A percentile compares a stretch with the other conserved stretches of the same genome.
phyloP scores from a whole-genome alignment of 2,329 filamentous ascomycete species.

The Colletotrichum tanaceti region DNA sequence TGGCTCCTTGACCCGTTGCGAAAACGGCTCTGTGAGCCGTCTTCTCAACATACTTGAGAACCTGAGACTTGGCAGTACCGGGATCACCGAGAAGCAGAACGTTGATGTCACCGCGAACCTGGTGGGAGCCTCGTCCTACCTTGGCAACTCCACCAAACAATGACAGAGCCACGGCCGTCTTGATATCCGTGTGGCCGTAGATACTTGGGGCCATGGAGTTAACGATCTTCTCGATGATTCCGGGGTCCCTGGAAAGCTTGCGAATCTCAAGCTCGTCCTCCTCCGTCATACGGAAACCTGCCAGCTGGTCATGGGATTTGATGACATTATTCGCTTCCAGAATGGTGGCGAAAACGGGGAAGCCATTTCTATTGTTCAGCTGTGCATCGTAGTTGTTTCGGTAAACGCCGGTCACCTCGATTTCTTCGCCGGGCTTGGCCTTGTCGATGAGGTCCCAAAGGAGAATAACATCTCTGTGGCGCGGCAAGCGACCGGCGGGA shows the following conservation, averaged over 20 bases:
- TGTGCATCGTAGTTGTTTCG: slow-evolving; percentile 98
- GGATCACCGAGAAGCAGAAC: slow-evolving; percentile 95
- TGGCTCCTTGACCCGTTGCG: slow-evolving; percentile 96
- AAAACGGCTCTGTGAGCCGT: slow-evolving; percentile 97
- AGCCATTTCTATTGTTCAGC: slow-evolving; percentile 97
- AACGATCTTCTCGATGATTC: slow-evolving; percentile 93
- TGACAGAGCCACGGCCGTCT: slow-evolving; percentile 93
- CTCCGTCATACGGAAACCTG: slow-evolving; percentile 94
- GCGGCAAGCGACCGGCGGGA: slow-evolving; percentile 91
- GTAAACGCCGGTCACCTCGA: slow-evolving; percentile 96
- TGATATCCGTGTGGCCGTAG: slow-evolving; percentile 96
- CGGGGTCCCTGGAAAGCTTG: slow-evolving; percentile 85
- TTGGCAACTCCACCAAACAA: slow-evolving; percentile 96
- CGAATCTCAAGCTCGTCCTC: slow-evolving; percentile 94
- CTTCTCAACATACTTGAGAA: slow-evolving; percentile 97
- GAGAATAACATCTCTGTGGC: slow-evolving; percentile 92
- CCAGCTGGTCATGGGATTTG: slow-evolving; percentile 96
- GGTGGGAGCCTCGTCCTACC: slow-evolving; percentile 86
- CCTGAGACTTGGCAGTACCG: slow-evolving; percentile 96
- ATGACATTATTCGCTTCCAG: slow-evolving; percentile 97
- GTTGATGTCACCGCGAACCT: slow-evolving; percentile 97
- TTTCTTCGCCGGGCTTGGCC: slow-evolving; percentile 96
- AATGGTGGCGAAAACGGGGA: slow-evolving; percentile 97
- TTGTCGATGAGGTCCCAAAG: slow-evolving; percentile 97
- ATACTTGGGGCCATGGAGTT: slow-evolving; percentile 96